Evolutionary conservation across 495 filamentous ascomycete species (phyloP).

Genomic region (Glarea lozoyensis): DNA sequence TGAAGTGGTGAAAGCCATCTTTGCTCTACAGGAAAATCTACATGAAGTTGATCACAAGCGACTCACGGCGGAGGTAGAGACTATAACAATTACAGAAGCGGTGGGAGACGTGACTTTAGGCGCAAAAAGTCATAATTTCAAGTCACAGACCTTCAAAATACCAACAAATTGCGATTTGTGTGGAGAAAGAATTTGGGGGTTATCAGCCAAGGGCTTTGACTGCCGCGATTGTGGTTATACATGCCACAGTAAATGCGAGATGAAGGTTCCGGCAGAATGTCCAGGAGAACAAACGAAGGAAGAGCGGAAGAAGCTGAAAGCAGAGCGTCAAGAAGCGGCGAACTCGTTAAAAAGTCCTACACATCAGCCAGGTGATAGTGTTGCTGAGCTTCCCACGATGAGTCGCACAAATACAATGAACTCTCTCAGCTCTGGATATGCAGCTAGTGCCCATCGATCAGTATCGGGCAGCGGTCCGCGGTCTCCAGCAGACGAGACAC

Average conservation of each 20-base stretch:
- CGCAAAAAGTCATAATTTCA: conserved; percentile 91
- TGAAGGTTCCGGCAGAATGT: conserved; percentile 95
- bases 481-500: conserved; percentile 35
- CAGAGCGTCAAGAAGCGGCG: conserved; percentile 70
- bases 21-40: conserved; percentile 71
- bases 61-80: conserved; percentile 84
- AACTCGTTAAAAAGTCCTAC: conserved; percentile 42
- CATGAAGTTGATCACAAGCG: conserved; percentile 82
- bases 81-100: conserved; percentile 70
- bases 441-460: conserved; percentile 66
- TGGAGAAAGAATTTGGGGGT: conserved; percentile 90
- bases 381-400: conserved; percentile 47
- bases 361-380: conserved; percentile 13
- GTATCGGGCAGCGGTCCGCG: conserved; percentile 48
- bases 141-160: conserved; percentile 94
- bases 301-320: conserved; percentile 86
- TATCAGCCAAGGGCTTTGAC: conserved; percentile 91
- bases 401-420: conserved; percentile 87
- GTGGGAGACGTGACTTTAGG: conserved; percentile 90
- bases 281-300: conserved; percentile 91
- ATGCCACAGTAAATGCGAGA: conserved; percentile 96
- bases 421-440: conserved; percentile 83
- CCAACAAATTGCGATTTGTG: conserved; percentile 97
- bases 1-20: conserved; percentile 63
- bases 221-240: conserved; percentile 96